Percentiles rank a stretch among this genome's conserved stretches.
These are phyloP conservation scores for Pestalotiopsis sp. DNA, from an alignment of 2,329 filamentous ascomycete genomes.

Conservation along the genomic window DNA sequence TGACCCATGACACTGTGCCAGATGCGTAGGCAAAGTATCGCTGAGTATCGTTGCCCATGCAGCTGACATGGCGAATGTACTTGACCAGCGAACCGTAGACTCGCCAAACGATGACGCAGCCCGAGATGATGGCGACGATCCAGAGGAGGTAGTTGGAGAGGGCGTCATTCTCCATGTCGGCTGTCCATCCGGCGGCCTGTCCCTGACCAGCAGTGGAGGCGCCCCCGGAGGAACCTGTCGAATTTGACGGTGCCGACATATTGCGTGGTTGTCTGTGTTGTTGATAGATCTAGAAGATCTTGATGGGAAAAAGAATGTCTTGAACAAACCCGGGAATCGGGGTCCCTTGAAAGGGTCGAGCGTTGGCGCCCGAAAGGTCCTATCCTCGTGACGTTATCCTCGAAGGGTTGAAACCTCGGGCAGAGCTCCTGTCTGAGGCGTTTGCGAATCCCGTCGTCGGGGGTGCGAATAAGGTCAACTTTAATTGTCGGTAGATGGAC, in stretches of 20 bases:
- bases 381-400: not conserved
- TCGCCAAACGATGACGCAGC: constrained; percentile 69
- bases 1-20: constrained; percentile 58
- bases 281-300: not conserved
- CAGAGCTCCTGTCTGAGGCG: not conserved
- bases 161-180: constrained; percentile 50
- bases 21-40: constrained; percentile 72
- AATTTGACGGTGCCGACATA: constrained; percentile 1
- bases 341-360: not conserved
- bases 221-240: not conserved
- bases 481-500: constrained; percentile 8
- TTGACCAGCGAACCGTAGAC: constrained; percentile 61
- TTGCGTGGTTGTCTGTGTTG: not conserved
- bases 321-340: not conserved
- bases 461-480: constrained; percentile 15
- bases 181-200: constrained; percentile 35
- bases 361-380: not conserved
- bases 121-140: constrained; percentile 66
- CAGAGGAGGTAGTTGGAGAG: constrained; percentile 65
- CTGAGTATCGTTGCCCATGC: constrained; percentile 78
- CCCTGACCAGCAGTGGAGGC: constrained; percentile 18
- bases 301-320: constrained; percentile 1
- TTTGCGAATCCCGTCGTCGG: not conserved
- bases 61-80: constrained; percentile 74
- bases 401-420: not conserved